A percentile compares a stretch with the other conserved stretches of the same genome.
Conservation (phyloP, 2,329 filamentous ascomycete genomes). For the Apiospora saccharicola region DNA sequence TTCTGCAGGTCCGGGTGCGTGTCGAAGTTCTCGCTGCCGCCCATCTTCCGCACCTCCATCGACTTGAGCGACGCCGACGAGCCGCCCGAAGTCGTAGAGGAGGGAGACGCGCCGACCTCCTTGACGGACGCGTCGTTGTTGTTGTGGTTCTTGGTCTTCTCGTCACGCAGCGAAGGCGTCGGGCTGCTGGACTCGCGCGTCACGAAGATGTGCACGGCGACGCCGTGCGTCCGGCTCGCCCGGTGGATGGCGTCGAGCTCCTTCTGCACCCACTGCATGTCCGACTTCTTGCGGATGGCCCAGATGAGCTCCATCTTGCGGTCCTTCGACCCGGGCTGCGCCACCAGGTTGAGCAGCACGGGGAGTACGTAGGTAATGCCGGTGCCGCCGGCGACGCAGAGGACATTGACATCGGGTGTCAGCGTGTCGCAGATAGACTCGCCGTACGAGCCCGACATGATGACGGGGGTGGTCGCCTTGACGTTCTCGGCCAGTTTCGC, state of each 20-base stretch:
- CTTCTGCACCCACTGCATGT: constrained; percentile 64
- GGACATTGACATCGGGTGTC: constrained; percentile 52
- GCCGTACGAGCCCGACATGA: constrained; percentile 71
- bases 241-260: constrained; percentile 61
- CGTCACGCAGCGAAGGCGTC: constrained; percentile 38
- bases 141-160: constrained; percentile 35
- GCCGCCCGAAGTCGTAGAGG: constrained; percentile 31
- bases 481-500: constrained; percentile 43
- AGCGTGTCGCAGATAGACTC: constrained; percentile 53
- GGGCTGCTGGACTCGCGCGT: constrained; percentile 55
- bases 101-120: constrained; percentile 33
- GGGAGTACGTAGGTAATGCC: constrained; percentile 66
- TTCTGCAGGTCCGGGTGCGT: constrained; percentile 54
- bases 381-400: constrained; percentile 64
- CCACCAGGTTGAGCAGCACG: constrained; percentile 50
- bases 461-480: constrained; percentile 57
- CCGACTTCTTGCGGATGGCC: constrained; percentile 62
- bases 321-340: constrained; percentile 41
- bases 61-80: constrained; percentile 38
- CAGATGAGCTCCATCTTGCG: constrained; percentile 69
- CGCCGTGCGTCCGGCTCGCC: constrained; percentile 46
- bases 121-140: constrained; percentile 36
- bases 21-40: constrained; percentile 36
- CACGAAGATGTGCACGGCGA: constrained; percentile 65
- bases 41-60: constrained; percentile 41